These are phyloP conservation scores for Leccinum variicolor DNA, from an alignment of 768 basidiomycete genomes.

Conservation along the genomic window DNA sequence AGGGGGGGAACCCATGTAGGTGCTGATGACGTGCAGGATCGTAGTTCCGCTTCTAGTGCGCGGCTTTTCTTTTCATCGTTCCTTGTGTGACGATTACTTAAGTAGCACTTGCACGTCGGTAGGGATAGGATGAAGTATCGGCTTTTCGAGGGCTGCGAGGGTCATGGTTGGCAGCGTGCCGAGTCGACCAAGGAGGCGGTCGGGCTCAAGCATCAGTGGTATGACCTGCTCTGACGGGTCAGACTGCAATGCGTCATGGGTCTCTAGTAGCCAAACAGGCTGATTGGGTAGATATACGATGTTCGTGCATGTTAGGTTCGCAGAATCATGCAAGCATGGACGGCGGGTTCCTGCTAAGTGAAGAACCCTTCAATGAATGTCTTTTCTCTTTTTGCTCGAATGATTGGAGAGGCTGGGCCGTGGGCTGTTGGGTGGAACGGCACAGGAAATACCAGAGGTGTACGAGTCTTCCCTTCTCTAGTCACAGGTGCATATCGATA, in stretches of 20 bases:
- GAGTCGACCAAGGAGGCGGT: constrained; percentile 36
- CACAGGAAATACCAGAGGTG: no score
- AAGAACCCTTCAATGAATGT: no score
- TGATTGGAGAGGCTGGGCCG: no score
- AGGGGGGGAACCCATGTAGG: no score
- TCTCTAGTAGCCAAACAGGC: not conserved
- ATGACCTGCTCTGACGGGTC: constrained; percentile 14
- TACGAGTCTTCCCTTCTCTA: no score
- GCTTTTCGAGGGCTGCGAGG: constrained; percentile 44
- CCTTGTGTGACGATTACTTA: not conserved
- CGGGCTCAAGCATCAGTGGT: constrained; percentile 35
- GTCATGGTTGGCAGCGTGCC: constrained; percentile 37
- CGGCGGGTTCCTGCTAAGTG: no score
- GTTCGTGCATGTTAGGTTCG: no score
- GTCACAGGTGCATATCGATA: no score
- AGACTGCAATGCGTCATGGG: not conserved
- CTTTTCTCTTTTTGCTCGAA: no score
- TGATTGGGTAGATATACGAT: no score
- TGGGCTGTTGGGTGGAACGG: no score
- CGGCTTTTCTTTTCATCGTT: not conserved
- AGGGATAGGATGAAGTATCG: constrained; percentile 32
- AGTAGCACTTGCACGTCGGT: constrained; percentile 11
- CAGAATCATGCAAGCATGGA: no score
- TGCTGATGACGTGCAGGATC: constrained; percentile 50
- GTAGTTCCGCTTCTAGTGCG: constrained; percentile 59